phyloP scores from a whole-genome alignment of 345 rosid species.

The Populus alba region DNA sequence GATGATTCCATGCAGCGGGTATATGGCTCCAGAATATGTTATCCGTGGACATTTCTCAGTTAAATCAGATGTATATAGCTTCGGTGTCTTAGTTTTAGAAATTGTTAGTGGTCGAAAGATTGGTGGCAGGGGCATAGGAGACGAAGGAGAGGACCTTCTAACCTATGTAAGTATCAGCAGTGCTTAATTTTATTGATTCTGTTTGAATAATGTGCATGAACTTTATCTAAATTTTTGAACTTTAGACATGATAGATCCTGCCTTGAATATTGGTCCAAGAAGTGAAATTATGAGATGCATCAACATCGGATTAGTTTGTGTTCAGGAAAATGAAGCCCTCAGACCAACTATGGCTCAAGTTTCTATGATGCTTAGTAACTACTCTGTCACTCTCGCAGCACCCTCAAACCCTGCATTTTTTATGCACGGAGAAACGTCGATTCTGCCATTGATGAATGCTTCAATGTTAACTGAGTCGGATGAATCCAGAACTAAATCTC shows the following conservation, averaged over 20 bases:
- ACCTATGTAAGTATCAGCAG: background rate
- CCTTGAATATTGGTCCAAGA: conserved; percentile 7
- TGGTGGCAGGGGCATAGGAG: too few relatives aligned
- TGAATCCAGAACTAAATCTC: background rate
- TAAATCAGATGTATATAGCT: too few relatives aligned
- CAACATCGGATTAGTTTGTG: conserved; percentile 52
- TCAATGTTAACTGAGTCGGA: too few relatives aligned
- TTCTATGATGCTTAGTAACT: background rate
- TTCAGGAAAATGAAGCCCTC: conserved; percentile 41
- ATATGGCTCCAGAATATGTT: too few relatives aligned
- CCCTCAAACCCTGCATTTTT: background rate
- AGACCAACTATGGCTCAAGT: conserved; percentile 22
- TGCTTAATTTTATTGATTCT: background rate
- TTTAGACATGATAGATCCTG: conserved; percentile 5
- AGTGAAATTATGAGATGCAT: conserved; percentile 48
- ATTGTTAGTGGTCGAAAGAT: too few relatives aligned
- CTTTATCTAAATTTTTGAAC: background rate
- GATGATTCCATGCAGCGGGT: too few relatives aligned
- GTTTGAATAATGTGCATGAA: background rate
- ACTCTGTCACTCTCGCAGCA: background rate
- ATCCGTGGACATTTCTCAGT: too few relatives aligned
- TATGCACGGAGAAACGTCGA: too few relatives aligned
- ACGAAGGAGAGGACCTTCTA: conserved; percentile 1
- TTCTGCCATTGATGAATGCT: too few relatives aligned
- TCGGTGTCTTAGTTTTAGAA: too few relatives aligned